Conservation (phyloP, 768 basidiomycete genomes). For the Boletus tylopilopsis region DNA sequence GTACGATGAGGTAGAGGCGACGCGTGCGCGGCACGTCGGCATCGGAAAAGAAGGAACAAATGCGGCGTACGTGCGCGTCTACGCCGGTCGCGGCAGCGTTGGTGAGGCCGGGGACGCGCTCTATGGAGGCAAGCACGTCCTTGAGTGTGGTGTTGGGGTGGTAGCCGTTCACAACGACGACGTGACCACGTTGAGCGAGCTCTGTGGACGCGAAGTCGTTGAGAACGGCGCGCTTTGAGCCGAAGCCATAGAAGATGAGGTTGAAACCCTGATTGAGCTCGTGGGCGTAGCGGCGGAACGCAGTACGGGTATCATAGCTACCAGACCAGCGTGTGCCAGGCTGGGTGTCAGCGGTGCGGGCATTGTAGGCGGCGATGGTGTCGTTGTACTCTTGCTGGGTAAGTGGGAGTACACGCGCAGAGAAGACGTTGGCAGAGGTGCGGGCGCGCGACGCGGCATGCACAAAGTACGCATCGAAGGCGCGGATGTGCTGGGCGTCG, state of each 20-base stretch:
- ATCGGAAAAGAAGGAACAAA: constrained; percentile 62
- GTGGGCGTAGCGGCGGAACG: constrained; percentile 58
- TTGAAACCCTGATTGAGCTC: constrained; percentile 87
- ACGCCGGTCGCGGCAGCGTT: constrained; percentile 25
- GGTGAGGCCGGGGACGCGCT: constrained; percentile 31
- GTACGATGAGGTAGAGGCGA: constrained; percentile 75
- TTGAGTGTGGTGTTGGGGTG: constrained; percentile 64
- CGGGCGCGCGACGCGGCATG: constrained; percentile 56
- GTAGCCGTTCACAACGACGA: constrained; percentile 77
- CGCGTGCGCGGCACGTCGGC: constrained; percentile 24
- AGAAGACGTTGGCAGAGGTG: constrained; percentile 81
- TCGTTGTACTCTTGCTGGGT: constrained; percentile 56
- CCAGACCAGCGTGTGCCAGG: constrained; percentile 22
- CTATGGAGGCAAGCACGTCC: constrained; percentile 63
- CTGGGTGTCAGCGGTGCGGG: constrained; percentile 5
- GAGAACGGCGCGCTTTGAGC: constrained; percentile 76
- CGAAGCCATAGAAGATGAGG: constrained; percentile 82
- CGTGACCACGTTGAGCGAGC: constrained; percentile 60
- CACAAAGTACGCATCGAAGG: constrained; percentile 87
- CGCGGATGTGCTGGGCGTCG: constrained; percentile 28
- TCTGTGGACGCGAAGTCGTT: constrained; percentile 65
- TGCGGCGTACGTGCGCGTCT: constrained; percentile 61
- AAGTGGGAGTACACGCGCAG: constrained; percentile 66
- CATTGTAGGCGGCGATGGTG: constrained; percentile 28
- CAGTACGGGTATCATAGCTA: constrained; percentile 13